A percentile compares a stretch with the other conserved stretches of the same genome.
Conservation (phyloP, 768 basidiomycete species). For the Rhodosporidiobolus sp. region DNA sequence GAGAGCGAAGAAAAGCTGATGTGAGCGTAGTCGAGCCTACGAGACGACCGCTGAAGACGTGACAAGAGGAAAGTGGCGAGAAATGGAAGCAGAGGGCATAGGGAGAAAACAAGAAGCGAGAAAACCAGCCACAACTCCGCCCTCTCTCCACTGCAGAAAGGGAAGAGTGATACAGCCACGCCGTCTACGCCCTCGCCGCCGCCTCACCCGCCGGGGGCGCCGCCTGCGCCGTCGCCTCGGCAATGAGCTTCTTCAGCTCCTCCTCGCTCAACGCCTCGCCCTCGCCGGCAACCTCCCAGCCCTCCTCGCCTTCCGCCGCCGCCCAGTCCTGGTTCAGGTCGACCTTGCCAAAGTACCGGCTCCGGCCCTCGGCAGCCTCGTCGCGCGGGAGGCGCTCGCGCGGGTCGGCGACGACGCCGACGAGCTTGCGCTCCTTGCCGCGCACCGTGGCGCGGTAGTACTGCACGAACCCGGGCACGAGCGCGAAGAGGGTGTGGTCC, state of each 20-base stretch:
- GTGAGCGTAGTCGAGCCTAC: no score
- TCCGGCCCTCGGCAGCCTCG: slow-evolving; percentile 67
- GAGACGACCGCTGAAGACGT: no score
- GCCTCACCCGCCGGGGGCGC: background rate
- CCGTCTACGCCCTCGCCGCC: background rate
- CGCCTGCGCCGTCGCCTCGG: slow-evolving; percentile 12
- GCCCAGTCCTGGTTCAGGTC: slow-evolving; percentile 48
- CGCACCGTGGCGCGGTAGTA: slow-evolving; percentile 76
- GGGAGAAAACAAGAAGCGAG: no score
- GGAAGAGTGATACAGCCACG: background rate
- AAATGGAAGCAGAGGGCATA: no score
- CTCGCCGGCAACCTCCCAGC: background rate
- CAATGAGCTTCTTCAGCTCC: slow-evolving; percentile 23
- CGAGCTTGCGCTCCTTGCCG: slow-evolving; percentile 62
- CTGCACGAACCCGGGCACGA: slow-evolving; percentile 84
- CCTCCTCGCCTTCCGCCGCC: slow-evolving; percentile 1
- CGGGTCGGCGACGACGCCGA: slow-evolving; percentile 72
- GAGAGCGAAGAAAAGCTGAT: no score
- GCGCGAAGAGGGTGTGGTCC: slow-evolving; percentile 91
- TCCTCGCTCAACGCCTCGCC: slow-evolving; percentile 21
- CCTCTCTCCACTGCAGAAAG: background rate
- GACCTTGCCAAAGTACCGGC: slow-evolving; percentile 76
- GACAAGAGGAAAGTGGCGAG: no score
- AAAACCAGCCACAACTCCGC: no score
- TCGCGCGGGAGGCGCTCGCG: slow-evolving; percentile 86